These are phyloP conservation scores for Phytophthora meadii DNA, from an alignment of 352 stramenopile species.

Conservation along the genomic window DNA sequence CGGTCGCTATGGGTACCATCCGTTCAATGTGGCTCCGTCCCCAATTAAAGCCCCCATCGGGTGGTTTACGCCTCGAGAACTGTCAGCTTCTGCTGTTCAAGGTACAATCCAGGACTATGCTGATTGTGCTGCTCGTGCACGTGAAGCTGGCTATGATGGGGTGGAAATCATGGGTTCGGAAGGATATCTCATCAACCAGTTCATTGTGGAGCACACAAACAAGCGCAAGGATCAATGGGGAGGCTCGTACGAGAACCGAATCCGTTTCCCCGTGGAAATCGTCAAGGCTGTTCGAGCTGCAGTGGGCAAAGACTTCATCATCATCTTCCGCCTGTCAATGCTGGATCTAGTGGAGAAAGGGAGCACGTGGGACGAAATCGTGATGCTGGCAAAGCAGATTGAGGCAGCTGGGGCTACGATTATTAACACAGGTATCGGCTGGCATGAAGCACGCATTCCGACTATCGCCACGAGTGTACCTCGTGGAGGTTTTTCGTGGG, in stretches of 20 bases:
- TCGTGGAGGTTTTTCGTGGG: conserved; percentile 93
- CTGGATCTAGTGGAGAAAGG: conserved; percentile 96
- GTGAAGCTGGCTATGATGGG: conserved; percentile 96
- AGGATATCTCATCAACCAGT: conserved; percentile 99
- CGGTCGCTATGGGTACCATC: conserved; percentile 97
- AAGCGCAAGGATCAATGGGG: conserved; percentile 95
- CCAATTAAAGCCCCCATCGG: conserved; percentile 95
- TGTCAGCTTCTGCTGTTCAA: conserved; percentile 87
- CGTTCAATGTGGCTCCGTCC: conserved; percentile 93
- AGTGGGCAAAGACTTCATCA: conserved; percentile 95
- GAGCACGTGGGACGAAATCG: conserved; percentile 87
- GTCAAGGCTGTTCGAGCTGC: conserved; percentile 91
- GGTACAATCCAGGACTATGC: conserved; percentile 95
- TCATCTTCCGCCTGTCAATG: conserved; percentile 98
- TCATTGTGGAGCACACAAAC: conserved; percentile 96
- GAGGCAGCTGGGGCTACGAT: conserved; percentile 95
- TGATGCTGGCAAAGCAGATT: conserved; percentile 91
- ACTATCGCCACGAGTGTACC: conserved; percentile 98
- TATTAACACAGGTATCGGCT: conserved; percentile 99
- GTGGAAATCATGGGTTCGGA: conserved; percentile 99
- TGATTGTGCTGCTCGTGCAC: conserved; percentile 79
- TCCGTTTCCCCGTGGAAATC: conserved; percentile 95
- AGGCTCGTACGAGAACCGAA: conserved; percentile 94
- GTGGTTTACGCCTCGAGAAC: conserved; percentile 88
- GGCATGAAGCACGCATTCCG: conserved; percentile 97